Evolutionary conservation across 495 filamentous ascomycete species (phyloP).

Genomic region (Mycothermus thermophilus): DNA sequence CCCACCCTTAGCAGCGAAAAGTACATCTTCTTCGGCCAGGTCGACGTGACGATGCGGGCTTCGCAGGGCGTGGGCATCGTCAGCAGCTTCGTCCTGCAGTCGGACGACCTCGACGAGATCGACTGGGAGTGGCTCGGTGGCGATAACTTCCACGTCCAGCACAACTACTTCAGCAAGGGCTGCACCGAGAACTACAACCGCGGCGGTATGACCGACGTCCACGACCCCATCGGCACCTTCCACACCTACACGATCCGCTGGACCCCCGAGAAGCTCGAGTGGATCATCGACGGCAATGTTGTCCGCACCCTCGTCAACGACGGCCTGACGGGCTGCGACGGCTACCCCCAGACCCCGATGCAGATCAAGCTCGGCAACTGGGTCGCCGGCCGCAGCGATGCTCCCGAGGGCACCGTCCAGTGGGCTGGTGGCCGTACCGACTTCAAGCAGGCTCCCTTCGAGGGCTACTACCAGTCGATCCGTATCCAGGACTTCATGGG

Average conservation of each 20-base stretch:
- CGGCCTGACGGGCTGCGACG: slow-evolving; percentile 41
- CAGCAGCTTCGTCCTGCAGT: slow-evolving; percentile 76
- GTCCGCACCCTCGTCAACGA: slow-evolving; percentile 56
- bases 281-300: slow-evolving; percentile 63
- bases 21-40: slow-evolving; percentile 71
- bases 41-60: slow-evolving; percentile 53
- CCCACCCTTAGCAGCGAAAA: slow-evolving; percentile 56
- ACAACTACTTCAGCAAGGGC: slow-evolving; percentile 94
- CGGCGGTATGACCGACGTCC: slow-evolving; percentile 48
- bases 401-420: slow-evolving; percentile 59
- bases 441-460: slow-evolving; percentile 64
- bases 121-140: slow-evolving; percentile 79
- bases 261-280: slow-evolving; percentile 60
- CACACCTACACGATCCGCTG: slow-evolving; percentile 87
- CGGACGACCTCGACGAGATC: slow-evolving; percentile 87
- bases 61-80: slow-evolving; percentile 58
- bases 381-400: slow-evolving; percentile 61
- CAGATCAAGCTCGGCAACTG: slow-evolving; percentile 76
- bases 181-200: slow-evolving; percentile 61
- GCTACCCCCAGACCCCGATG: slow-evolving; percentile 87
- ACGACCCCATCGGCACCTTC: slow-evolving; percentile 48
- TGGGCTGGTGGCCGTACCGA: slow-evolving; percentile 80
- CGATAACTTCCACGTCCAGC: slow-evolving; percentile 54
- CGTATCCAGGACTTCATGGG: slow-evolving; percentile 79
- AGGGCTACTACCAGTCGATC: slow-evolving; percentile 71